These are phyloP conservation scores for Salvia sclarea DNA, from an alignment of 305 asterid species.

Conservation along the genomic window DNA sequence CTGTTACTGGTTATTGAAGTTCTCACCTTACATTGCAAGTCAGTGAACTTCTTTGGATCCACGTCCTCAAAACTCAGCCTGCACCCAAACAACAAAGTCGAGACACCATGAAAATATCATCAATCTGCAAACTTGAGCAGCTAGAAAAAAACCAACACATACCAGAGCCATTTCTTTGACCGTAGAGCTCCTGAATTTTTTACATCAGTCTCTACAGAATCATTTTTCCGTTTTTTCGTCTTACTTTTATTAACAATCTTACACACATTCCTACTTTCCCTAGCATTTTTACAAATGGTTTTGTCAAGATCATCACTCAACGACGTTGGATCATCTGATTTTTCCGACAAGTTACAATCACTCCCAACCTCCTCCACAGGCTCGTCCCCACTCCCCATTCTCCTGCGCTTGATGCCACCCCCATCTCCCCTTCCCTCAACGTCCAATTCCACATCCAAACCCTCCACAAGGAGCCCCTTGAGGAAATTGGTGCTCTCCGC, in stretches of 20 bases:
- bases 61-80: slow-evolving; percentile 74
- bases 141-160: slow-evolving; percentile 24
- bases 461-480: slow-evolving; percentile 24
- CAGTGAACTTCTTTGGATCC: slow-evolving; percentile 73
- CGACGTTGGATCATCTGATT: slow-evolving; percentile 39
- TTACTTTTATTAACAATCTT: slow-evolving; percentile 31
- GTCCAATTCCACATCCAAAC: slow-evolving; percentile 28
- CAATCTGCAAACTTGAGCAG: slow-evolving; percentile 6
- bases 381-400: slow-evolving; percentile 28
- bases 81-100: slow-evolving; percentile 32
- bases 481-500: slow-evolving; percentile 37
- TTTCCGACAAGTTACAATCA: slow-evolving; percentile 37
- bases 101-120: slow-evolving; percentile 28
- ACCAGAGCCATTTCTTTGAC: slow-evolving; percentile 86
- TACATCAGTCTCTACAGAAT: slow-evolving; percentile 32
- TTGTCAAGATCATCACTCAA: slow-evolving; percentile 36
- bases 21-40: slow-evolving; percentile 79
- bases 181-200: slow-evolving; percentile 43
- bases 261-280: slow-evolving; percentile 27
- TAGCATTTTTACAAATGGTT: slow-evolving; percentile 31
- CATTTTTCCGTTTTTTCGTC: slow-evolving; percentile 47
- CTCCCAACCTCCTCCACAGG: slow-evolving; percentile 43
- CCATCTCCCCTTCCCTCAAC: slow-evolving; percentile 34
- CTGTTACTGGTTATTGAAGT: slow-evolving; percentile 16
- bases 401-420: slow-evolving; percentile 44